Evolutionary conservation across 495 filamentous ascomycete genomes (phyloP), one percentile per base, ranked within the genome.

Genomic region (Cercophora scortea): DNA sequence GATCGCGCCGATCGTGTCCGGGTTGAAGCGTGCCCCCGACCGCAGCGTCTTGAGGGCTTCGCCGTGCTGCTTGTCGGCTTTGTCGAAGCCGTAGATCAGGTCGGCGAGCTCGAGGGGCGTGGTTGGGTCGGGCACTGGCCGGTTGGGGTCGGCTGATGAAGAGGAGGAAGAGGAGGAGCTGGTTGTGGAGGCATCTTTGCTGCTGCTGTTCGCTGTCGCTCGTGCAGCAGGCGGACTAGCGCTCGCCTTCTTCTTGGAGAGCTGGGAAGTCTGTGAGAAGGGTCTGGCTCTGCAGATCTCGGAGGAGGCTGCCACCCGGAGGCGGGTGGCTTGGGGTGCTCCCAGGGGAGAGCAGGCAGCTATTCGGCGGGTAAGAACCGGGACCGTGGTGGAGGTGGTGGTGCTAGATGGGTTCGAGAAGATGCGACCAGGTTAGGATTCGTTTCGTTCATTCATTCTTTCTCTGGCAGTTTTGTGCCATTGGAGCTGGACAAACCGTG

Each of bases 21-120:
- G 79, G 61, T 85, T 87, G 69, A 90, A 45, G 15, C 85, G 73
- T 1, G 84, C 85, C 32, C 86, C 68, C 10, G 44, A 18, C 3
- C 60, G 61, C 16, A 90, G 71, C 61, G 84, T 82, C 36, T 79
- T 78, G 8, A 93, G 75, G n/a, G 82, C 75, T 54, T 80, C 77
- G 39, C 74, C 76, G 49, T 85, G 74, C 53, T 75, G 76, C 57
- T 76, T 72, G 38, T 84, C 70, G 32, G 78, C 72, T 42, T 71
- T 69, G 19, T 71, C 63, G 53, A 90, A 82, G n/a, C 77, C 75
- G 32, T 72, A 61, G 36, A 83, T 71, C 10, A 95, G 71, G 55
- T 76, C 69, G 7, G 79, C 75, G 54, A 93, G 79, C 69, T 91
- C 83, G 62, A 78, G 82, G 6, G 86, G 85, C 59, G 91, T 80